These are phyloP conservation scores for Globisporangium cystogenes DNA, from an alignment of 352 stramenopile genomes.

Conservation along the genomic window DNA sequence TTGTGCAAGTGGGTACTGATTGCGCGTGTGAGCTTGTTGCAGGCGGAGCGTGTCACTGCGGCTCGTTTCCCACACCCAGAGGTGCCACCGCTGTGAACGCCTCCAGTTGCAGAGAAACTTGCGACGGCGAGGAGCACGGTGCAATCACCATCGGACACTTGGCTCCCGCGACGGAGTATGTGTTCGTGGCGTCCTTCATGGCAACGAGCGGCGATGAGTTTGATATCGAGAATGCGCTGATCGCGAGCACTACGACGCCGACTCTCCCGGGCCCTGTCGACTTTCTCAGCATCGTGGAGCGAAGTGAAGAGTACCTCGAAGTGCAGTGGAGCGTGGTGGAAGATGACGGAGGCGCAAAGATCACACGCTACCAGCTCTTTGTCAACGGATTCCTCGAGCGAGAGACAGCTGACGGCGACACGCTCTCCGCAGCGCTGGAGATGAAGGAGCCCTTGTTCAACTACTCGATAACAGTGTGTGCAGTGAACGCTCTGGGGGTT, in stretches of 20 bases:
- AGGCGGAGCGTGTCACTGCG: conserved; percentile 34
- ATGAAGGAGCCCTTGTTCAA: background rate
- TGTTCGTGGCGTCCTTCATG: conserved; percentile 26
- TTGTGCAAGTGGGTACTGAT: background rate
- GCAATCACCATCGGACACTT: conserved; percentile 31
- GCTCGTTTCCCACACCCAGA: conserved; percentile 7
- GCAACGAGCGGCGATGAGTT: conserved; percentile 24
- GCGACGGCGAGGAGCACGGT: conserved; percentile 19
- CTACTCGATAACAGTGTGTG: conserved; percentile 26
- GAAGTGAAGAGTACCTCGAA: conserved; percentile 21
- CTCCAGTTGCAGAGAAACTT: conserved; percentile 18
- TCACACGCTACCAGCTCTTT: conserved; percentile 37
- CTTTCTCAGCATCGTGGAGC: conserved; percentile 24
- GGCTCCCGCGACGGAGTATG: conserved; percentile 22
- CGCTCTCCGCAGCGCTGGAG: conserved; percentile 19
- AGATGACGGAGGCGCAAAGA: conserved; percentile 33
- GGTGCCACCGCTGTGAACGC: background rate
- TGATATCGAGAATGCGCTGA: conserved; percentile 18
- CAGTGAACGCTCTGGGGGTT: conserved; percentile 27
- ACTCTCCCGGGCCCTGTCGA: conserved; percentile 33
- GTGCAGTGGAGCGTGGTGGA: conserved; percentile 36
- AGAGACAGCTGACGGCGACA: conserved; percentile 16
- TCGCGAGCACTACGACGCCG: conserved; percentile 20
- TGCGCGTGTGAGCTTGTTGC: background rate
- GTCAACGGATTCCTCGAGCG: conserved; percentile 30